Evolutionary conservation across 768 basidiomycete genomes (phyloP).

Genomic region (Pleurotus pulmonarius): DNA sequence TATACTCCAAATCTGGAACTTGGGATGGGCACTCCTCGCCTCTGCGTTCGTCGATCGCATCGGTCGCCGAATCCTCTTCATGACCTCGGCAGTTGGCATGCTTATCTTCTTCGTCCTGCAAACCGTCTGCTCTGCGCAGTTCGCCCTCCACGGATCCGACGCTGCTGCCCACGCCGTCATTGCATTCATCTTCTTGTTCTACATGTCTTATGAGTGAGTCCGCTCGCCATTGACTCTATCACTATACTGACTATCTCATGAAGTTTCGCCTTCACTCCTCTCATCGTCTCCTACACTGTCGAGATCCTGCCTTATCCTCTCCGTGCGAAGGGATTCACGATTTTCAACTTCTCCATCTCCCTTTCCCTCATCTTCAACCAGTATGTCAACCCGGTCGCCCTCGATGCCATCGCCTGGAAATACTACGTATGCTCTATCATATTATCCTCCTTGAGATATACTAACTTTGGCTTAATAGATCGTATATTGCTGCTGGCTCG

Average conservation of each 20-base stretch:
- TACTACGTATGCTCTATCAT: slow-evolving; percentile 52
- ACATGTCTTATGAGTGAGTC: slow-evolving; percentile 69
- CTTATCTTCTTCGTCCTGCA: slow-evolving; percentile 63
- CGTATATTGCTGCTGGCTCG: slow-evolving; percentile 70
- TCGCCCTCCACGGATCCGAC: slow-evolving; percentile 33
- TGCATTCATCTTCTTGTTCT: slow-evolving; percentile 82
- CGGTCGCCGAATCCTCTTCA: slow-evolving; percentile 70
- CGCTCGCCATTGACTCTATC: not conserved
- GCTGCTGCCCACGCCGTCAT: slow-evolving; percentile 69
- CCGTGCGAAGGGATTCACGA: slow-evolving; percentile 82
- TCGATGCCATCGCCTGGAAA: slow-evolving; percentile 58
- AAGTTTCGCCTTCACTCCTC: slow-evolving; percentile 78
- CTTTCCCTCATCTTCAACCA: slow-evolving; percentile 85
- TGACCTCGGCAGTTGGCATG: slow-evolving; percentile 59
- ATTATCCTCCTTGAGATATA: not conserved
- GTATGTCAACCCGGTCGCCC: slow-evolving; percentile 60
- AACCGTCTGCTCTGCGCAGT: slow-evolving; percentile 62
- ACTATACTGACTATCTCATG: not conserved
- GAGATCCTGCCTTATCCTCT: slow-evolving; percentile 83
- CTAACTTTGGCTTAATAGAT: slow-evolving; percentile 28
- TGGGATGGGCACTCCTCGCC: slow-evolving; percentile 56
- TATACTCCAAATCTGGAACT: slow-evolving; percentile 81
- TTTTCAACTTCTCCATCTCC: slow-evolving; percentile 79
- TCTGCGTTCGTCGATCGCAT: slow-evolving; percentile 60
- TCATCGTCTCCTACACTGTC: slow-evolving; percentile 83